A percentile compares a stretch with the other conserved stretches of the same genome.
These are phyloP conservation scores for Apocynum venetum DNA, from an alignment of 257 asterid species.

Conservation along the genomic window DNA sequence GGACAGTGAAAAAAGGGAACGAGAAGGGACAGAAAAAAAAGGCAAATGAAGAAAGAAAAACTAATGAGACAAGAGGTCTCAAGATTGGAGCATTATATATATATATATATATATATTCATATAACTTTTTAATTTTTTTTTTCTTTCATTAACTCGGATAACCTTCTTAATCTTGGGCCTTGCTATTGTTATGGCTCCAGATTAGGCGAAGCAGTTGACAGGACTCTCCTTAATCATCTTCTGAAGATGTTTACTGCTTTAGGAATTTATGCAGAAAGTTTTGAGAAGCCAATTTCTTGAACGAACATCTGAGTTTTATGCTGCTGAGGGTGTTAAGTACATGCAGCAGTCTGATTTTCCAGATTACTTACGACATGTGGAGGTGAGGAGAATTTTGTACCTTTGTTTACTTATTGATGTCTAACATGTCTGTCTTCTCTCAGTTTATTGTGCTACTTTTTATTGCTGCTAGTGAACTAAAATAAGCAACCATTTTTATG, in stretches of 20 bases:
- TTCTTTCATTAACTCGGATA: not conserved
- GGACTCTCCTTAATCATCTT: slow-evolving; percentile 95
- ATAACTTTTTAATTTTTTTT: not conserved
- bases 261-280: slow-evolving; percentile 92
- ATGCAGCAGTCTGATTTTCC: slow-evolving; percentile 98
- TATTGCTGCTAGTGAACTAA: not conserved
- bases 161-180: not conserved
- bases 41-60: not conserved
- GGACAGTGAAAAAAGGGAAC: not conserved
- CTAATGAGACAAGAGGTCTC: not conserved
- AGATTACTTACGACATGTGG: slow-evolving; percentile 86
- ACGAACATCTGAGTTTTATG: slow-evolving; percentile 89
- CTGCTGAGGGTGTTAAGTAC: slow-evolving; percentile 89
- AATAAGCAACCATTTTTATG: not conserved
- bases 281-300: slow-evolving; percentile 96
- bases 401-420: not conserved
- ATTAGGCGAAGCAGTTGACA: slow-evolving; percentile 90
- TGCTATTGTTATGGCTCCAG: slow-evolving; percentile 35
- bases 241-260: slow-evolving; percentile 97
- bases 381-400: slow-evolving; percentile 47
- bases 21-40: not conserved
- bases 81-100: not conserved
- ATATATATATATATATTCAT: too few relatives aligned
- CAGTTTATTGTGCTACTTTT: not conserved
- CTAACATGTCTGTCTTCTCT: not conserved